A percentile compares a stretch with the other conserved stretches of the same genome.
phyloP scores from a whole-genome alignment of 371 early-diverging fungal genomes.

The Rhizomucor pusillus region DNA sequence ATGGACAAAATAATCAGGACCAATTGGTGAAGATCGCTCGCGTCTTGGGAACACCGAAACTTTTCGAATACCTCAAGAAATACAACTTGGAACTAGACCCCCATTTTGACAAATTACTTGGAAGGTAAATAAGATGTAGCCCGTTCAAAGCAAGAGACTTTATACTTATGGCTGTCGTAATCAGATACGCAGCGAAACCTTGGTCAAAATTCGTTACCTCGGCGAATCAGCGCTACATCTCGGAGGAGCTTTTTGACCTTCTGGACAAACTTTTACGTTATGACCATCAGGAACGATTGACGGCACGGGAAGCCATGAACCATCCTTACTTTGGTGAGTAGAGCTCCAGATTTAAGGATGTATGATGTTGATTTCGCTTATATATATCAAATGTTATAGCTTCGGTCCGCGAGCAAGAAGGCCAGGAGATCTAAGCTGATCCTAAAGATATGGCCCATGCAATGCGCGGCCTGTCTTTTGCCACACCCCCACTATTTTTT shows the following conservation, averaged over 20 bases:
- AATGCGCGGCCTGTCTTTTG: no score
- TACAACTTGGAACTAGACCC: constrained; percentile 91
- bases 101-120: constrained; percentile 82
- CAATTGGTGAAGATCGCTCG: constrained; percentile 98
- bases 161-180: no score
- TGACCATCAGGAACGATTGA: constrained; percentile 97
- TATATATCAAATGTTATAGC: no score
- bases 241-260: constrained; percentile 91
- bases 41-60: constrained; percentile 92
- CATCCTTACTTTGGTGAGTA: constrained; percentile 89
- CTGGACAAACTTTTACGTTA: constrained; percentile 92
- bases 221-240: constrained; percentile 90
- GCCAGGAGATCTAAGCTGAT: no score
- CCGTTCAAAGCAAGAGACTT: no score
- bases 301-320: constrained; percentile 94
- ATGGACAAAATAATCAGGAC: constrained; percentile 97
- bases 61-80: constrained; percentile 90
- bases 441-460: no score
- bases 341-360: neutral
- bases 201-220: constrained; percentile 90
- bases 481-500: neutral
- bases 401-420: no score
- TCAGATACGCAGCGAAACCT: constrained; percentile 90
- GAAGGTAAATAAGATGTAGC: constrained; percentile 33
- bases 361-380: no score